Conservation (phyloP, 106 monocot genomes). For the Allium sativum region DNA sequence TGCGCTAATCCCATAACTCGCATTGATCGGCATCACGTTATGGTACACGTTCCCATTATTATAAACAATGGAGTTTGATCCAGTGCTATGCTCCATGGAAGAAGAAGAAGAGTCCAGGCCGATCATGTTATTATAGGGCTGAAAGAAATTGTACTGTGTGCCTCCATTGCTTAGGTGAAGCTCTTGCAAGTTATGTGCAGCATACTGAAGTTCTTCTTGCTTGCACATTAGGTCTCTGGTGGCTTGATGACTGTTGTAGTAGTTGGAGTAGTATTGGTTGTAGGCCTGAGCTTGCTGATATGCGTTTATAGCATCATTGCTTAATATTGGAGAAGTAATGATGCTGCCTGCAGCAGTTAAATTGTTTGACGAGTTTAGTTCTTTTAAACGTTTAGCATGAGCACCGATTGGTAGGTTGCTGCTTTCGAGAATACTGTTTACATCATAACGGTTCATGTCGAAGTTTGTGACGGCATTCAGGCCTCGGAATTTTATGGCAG, state of each 20-base stretch:
- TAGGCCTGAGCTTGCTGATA: constrained; percentile 48
- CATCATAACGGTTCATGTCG: constrained; percentile 98
- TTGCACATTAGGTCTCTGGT: constrained; percentile 37
- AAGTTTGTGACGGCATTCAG: constrained; percentile 98
- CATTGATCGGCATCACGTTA: constrained; percentile 30
- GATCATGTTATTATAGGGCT: constrained; percentile 35
- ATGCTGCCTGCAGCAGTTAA: constrained; percentile 5
- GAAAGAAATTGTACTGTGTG: constrained; percentile 59
- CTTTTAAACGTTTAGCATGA: constrained; percentile 92
- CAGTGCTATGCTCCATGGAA: constrained; percentile 57
- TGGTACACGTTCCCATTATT: constrained; percentile 9
- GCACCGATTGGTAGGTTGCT: constrained; percentile 78
- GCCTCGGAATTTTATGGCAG: constrained; percentile 94
- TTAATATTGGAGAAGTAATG: constrained; percentile 21
- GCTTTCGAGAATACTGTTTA: constrained; percentile 96
- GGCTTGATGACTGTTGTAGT: constrained; percentile 11
- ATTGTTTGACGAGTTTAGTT: constrained; percentile 19
- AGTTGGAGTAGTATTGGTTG: constrained; percentile 19
- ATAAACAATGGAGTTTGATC: constrained; percentile 45
- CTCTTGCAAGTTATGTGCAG: constrained; percentile 43
- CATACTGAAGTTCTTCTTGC: constrained; percentile 45
- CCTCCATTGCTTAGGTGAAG: constrained; percentile 20
- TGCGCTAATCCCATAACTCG: neutral
- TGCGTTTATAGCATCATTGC: constrained; percentile 46
- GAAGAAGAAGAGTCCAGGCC: constrained; percentile 17